A percentile compares a stretch with the other conserved stretches of the same genome.
Conservation (phyloP, 2,329 filamentous ascomycete species). For the Exophiala spinifera region DNA sequence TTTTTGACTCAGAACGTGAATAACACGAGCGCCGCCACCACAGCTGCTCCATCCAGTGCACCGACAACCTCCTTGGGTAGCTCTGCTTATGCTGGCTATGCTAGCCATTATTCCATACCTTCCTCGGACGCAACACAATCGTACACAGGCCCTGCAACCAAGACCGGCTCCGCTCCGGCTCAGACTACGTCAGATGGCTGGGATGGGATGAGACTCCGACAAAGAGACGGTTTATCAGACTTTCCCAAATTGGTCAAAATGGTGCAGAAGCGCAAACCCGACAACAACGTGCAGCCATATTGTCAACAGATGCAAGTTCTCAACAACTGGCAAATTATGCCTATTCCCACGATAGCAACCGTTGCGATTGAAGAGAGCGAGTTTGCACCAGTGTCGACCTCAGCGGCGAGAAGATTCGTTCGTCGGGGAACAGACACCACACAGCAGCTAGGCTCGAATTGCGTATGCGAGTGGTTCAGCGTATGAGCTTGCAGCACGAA, state of each 20-base stretch:
- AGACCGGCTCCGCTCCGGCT: slow-evolving; percentile 26
- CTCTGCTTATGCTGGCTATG: neutral
- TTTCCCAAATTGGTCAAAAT: slow-evolving; percentile 63
- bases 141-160: slow-evolving; percentile 18
- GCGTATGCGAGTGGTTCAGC: slow-evolving; percentile 29
- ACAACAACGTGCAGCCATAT: slow-evolving; percentile 46
- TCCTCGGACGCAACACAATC: slow-evolving; percentile 2
- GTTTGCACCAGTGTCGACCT: slow-evolving; percentile 5
- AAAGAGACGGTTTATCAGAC: slow-evolving; percentile 26
- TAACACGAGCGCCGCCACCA: slow-evolving; percentile 27
- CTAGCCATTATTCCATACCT: neutral
- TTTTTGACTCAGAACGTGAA: slow-evolving; percentile 56
- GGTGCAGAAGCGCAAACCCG: slow-evolving; percentile 58
- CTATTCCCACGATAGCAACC: slow-evolving; percentile 28
- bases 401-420: slow-evolving; percentile 2
- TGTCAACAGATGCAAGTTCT: slow-evolving; percentile 64
- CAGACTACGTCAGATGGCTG: slow-evolving; percentile 23
- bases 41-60: slow-evolving; percentile 10
- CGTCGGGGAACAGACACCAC: slow-evolving; percentile 7
- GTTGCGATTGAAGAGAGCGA: slow-evolving; percentile 27
- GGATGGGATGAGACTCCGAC: slow-evolving; percentile 21
- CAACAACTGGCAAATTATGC: slow-evolving; percentile 47
- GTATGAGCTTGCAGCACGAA: slow-evolving; percentile 5
- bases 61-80: slow-evolving; percentile 14
- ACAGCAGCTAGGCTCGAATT: slow-evolving; percentile 26